These are phyloP conservation scores for Paraphaeosphaeria minitans DNA, from an alignment of 2,329 filamentous ascomycete genomes.

Conservation along the genomic window DNA sequence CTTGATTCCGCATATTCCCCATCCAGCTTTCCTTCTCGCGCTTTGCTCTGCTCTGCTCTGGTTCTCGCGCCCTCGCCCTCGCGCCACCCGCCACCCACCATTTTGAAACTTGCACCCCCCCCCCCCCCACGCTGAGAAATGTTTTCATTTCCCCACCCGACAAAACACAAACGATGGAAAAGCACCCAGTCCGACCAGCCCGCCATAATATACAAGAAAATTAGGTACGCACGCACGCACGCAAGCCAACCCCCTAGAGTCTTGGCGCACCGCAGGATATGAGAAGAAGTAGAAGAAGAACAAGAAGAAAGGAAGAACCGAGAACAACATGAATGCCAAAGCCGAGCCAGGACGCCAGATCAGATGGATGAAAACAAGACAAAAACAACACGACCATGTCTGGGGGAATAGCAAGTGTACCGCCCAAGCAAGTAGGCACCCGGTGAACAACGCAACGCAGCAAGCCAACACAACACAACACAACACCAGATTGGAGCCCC, in stretches of 20 bases:
- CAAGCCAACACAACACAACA: neutral
- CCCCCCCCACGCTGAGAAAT: no score
- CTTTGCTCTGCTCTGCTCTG: no score
- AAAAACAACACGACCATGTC: neutral
- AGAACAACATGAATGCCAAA: constrained; percentile 6
- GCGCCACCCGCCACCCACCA: no score
- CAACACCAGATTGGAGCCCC: neutral
- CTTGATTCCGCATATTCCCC: constrained; percentile 29
- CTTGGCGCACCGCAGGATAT: neutral
- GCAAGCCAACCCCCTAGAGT: constrained; percentile 2
- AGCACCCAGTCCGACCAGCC: neutral
- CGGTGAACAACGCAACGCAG: neutral
- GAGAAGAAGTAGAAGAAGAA: no score
- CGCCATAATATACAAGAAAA: constrained; percentile 38
- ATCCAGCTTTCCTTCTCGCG: no score
- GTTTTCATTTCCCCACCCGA: no score
- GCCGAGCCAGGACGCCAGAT: constrained; percentile 4
- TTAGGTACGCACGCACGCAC: constrained; percentile 25
- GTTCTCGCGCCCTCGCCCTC: no score
- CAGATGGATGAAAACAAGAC: neutral
- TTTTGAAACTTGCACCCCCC: no score
- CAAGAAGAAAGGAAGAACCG: no score
- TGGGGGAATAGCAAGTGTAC: constrained; percentile 9
- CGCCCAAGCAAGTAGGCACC: neutral
- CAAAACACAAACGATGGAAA: no score